Base-by-base conservation (phyloP, 345 rosid species). In the Linum trigynum region DNA sequence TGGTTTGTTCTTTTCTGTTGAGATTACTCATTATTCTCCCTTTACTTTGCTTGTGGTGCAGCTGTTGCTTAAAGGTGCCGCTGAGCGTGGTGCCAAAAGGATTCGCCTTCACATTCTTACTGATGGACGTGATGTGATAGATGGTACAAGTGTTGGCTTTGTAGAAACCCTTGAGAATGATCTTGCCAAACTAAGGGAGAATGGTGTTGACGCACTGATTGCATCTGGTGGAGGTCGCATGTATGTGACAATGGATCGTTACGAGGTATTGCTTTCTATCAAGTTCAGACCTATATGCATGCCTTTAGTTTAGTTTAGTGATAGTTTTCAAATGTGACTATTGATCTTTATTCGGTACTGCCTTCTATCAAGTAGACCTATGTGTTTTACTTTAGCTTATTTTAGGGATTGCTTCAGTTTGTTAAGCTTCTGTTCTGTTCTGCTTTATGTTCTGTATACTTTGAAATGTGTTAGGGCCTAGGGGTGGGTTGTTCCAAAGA, bases 191-290 rank as follows among this genome's bases (percentile, higher is more conserved):
- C 70, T 88, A 42, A 82, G 88, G n/a, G 77, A 64, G 64, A 90
- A 90, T 38, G 99, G 97, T 61, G 68, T 86, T 39, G 99, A 94
- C 75, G 97, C 97, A 39, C 87, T 77, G 71, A 73, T 94, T 65
- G 99, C 97, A 58, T 94, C 99, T 62, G 99, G 99, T 76, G 99
- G 99, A 57, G 99, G 99, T 35, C 96, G 99, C 63, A 94, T 94
- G 99, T 78, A 86, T 38, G 97, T 94, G 51, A 94, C 97, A 2
- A 84, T 94, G 95, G 99, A 94, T 66, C 86, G 99, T 2, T 94
- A 94, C 56, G 99, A 94, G 96, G 99, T 89, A 39, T 11, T 57
- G 42, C 66, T 43, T 62, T 1, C 38, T 4, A 7, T 50, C 50
- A 39, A 5, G 39, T 0, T 3, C 0, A 23, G 32, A 23, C 32